Evolutionary conservation across 2,329 filamentous ascomycete species (phyloP), one percentile per base, ranked within the genome.

Genomic region (Arthroderma sp.): DNA sequence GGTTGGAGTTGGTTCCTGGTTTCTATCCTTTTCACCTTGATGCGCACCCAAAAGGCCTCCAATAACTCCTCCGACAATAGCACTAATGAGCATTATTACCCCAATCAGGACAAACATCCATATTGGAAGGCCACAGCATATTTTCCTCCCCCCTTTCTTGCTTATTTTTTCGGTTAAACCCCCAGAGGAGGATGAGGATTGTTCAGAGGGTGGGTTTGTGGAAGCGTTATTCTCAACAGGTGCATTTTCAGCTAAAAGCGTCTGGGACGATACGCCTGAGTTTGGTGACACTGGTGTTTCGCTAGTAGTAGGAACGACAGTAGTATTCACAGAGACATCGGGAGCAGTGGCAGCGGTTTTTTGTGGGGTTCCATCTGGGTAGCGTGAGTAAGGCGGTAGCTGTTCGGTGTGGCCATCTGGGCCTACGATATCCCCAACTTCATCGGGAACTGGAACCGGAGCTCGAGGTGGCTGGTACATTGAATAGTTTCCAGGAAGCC

Each of bases 351-450:
- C 48, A 49, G 54, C 55, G 1, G 58, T 55, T 75, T 86, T 70
- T 61, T 75, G 58, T 58, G 74, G 62, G 65, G 80, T 69, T 46
- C 85, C 82, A 43, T 93, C 84, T 2, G 88, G 85, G 62, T 93
- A 95, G 60, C 86, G 75, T 9, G 85, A 85, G 59, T 96, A 96
- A 0, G 89, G 89, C 8, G 89, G 89, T 11, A 95, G 68, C 61
- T 94, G 85, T 62, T 96, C 89, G 1, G 83, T 81, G 58, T 95
- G 87, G 1, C 88, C 88, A 56, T 94, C 79, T 0, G 83, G 84
- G 1, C 87, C 87, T 42, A 95, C 81, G 44, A 95, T 77, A 59
- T 88, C 87, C 39, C 82, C 85, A n/a, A 77, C 70, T 54, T 94
- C 88, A 63, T 94, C 86, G 43, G 85, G 85, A 46, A 87, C 83